Evolutionary conservation across 1,284 basidiomycete species (phyloP).

Genomic region (Ceratorhiza oryzae-sativae): DNA sequence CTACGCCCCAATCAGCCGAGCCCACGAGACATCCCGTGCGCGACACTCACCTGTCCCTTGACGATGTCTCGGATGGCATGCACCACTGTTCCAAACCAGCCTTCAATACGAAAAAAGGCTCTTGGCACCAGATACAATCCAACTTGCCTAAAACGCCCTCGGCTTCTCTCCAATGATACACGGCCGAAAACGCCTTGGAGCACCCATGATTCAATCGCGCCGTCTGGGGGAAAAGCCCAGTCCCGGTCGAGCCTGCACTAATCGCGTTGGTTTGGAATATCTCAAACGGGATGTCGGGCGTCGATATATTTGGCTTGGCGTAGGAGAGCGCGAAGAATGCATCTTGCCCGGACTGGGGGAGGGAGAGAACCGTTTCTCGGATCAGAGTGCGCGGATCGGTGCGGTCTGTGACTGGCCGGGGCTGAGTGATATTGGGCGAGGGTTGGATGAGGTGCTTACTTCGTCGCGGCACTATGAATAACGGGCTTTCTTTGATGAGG

Average conservation of each 20-base stretch:
- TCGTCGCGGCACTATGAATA: slow-evolving; percentile 60
- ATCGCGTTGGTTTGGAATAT: slow-evolving; percentile 73
- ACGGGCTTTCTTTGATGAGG: slow-evolving; percentile 61
- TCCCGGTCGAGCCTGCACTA: slow-evolving; percentile 55
- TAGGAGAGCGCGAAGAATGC: slow-evolving; percentile 35
- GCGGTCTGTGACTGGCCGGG: background rate
- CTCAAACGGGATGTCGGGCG: slow-evolving; percentile 48
- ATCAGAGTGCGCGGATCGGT: slow-evolving; percentile 28
- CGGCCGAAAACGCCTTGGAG: slow-evolving; percentile 66
- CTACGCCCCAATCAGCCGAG: slow-evolving; percentile 48
- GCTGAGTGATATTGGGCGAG: background rate
- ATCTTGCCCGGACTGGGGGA: slow-evolving; percentile 6
- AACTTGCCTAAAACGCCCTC: slow-evolving; percentile 39
- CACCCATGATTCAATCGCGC: slow-evolving; percentile 71
- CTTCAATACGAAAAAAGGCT: slow-evolving; percentile 49
- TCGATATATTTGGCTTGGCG: slow-evolving; percentile 26
- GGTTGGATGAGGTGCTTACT: slow-evolving; percentile 51
- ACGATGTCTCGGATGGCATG: slow-evolving; percentile 63
- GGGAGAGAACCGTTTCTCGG: background rate
- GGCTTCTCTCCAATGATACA: slow-evolving; percentile 58
- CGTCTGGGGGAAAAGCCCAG: slow-evolving; percentile 67
- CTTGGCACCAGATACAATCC: background rate
- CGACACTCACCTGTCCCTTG: slow-evolving; percentile 57
- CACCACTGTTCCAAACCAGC: slow-evolving; percentile 56
- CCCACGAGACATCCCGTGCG: background rate